Base-by-base conservation (phyloP, 768 basidiomycete genomes). In the Amanita jacksonii region DNA sequence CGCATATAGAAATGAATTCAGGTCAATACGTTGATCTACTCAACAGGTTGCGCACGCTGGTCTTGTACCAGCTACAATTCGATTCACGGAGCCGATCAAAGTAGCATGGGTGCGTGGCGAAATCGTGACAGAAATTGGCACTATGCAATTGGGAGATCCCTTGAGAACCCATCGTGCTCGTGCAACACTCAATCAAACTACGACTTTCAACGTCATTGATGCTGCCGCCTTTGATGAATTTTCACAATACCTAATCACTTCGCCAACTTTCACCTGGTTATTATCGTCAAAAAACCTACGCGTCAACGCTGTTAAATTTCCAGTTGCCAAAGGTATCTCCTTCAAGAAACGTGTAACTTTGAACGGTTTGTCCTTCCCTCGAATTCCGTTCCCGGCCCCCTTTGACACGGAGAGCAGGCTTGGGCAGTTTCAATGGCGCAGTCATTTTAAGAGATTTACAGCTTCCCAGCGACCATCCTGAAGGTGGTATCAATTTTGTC, bases 261-360 rank as follows among this genome's bases (percentile, higher is more conserved):
- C 74, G 36, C 63, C 64, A 36, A 76, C 69, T 46, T 85, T 86
- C 52, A 83, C 76, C 1, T 87, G 84, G 83, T 66, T 68, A 43
- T 60, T 87, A 32, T 54, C 62, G 13, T 80, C 72, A 46, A 56
- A 70, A n/a, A 68, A 70, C 49, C 66, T 85, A 30, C 64, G 65
- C 5, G 81, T 82, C 8, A 75, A 77, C 42, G 83, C 84, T 2
- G 62, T 73, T 48, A 79, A 77, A 49, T 82, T 85, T 53, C 82
- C 82, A 2, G 67, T 71, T 3, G 74, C 79, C 3, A 77, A 79
- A 52, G 77, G 77, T 1, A 68, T 87, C 49, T 67, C 69, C 3
- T 85, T 85, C 54, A 62, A 74, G 54, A 85, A 86, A 61, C 56
- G 62, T 3, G 42, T 84, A 25, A 73, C 68, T 0, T 61, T 85